Evolutionary conservation across 1,284 basidiomycete genomes (phyloP).

Genomic region (Trichosporon sp.): DNA sequence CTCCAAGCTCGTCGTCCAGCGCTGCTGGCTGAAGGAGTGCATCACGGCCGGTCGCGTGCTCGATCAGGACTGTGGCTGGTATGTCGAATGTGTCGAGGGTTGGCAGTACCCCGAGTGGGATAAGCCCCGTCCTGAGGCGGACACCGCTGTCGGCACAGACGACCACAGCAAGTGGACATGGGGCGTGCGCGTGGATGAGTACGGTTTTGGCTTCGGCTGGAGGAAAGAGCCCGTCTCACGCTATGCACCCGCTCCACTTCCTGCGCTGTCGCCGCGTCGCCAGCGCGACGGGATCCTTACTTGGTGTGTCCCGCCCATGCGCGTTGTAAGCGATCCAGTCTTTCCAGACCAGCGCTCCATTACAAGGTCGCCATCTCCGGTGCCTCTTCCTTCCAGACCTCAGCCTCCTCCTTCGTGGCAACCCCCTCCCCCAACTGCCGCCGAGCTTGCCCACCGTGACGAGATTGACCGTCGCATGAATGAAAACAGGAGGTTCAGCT

Average conservation of each 20-base stretch:
- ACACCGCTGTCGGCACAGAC: neutral
- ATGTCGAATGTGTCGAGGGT: slow-evolving; percentile 11
- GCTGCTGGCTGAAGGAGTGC: neutral
- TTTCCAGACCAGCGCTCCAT: neutral
- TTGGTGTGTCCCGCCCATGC: neutral
- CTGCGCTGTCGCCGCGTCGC: neutral
- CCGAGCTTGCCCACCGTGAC: neutral
- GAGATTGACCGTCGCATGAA: neutral
- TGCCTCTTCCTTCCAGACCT: neutral
- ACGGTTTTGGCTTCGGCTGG: slow-evolving; percentile 8
- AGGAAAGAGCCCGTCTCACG: neutral
- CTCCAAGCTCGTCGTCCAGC: slow-evolving; percentile 5
- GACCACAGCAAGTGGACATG: neutral
- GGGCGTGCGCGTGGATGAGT: neutral
- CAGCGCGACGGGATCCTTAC: neutral
- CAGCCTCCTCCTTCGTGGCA: neutral
- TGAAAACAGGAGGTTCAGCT: neutral
- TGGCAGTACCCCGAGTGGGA: slow-evolving; percentile 14
- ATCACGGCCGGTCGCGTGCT: neutral
- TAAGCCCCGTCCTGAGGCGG: neutral
- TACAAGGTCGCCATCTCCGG: neutral
- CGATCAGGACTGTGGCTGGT: neutral
- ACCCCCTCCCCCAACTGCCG: neutral
- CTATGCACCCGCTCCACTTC: neutral
- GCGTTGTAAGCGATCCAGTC: neutral